phyloP scores from a whole-genome alignment of 1,284 basidiomycete genomes.

The Fistulina hepatica region DNA sequence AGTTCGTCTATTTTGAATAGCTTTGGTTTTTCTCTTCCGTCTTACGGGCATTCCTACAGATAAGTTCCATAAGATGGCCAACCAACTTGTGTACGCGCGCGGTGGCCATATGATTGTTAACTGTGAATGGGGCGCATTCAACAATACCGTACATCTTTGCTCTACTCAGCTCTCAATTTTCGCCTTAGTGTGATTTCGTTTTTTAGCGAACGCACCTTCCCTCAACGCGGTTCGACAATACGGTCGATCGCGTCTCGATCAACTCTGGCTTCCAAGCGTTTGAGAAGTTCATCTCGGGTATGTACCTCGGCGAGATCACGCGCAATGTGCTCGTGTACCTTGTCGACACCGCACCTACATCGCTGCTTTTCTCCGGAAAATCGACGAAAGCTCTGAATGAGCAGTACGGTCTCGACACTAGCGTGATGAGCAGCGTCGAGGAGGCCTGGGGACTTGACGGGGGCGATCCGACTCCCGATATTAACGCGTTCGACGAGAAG shows the following conservation, averaged over 20 bases:
- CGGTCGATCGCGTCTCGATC: constrained; percentile 87
- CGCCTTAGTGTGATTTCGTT: constrained; percentile 3
- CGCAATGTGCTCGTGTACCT: constrained; percentile 81
- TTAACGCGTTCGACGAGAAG: constrained; percentile 23
- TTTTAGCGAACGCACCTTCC: constrained; percentile 74
- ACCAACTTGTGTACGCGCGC: constrained; percentile 42
- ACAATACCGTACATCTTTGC: constrained; percentile 55
- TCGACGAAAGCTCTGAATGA: constrained; percentile 66
- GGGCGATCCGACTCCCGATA: constrained; percentile 26
- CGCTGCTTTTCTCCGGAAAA: constrained; percentile 73
- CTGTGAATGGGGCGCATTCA: constrained; percentile 96
- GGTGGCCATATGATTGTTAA: constrained; percentile 90
- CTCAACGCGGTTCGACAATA: constrained; percentile 87
- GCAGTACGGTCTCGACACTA: constrained; percentile 92
- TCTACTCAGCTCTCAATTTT: constrained; percentile 3
- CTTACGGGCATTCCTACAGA: constrained; percentile 24
- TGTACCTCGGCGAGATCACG: constrained; percentile 95
- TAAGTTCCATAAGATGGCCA: constrained; percentile 77
- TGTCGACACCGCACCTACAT: constrained; percentile 65
- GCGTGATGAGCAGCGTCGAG: constrained; percentile 85
- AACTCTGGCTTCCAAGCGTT: constrained; percentile 92
- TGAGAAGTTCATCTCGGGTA: constrained; percentile 98
- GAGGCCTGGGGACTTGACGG: constrained; percentile 47
- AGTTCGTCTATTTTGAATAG: constrained; percentile 23
- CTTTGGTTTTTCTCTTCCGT: not conserved